Base-by-base conservation (phyloP, 202 grass and related monocot genomes). In the Thinopyrum obtusiflorum region DNA sequence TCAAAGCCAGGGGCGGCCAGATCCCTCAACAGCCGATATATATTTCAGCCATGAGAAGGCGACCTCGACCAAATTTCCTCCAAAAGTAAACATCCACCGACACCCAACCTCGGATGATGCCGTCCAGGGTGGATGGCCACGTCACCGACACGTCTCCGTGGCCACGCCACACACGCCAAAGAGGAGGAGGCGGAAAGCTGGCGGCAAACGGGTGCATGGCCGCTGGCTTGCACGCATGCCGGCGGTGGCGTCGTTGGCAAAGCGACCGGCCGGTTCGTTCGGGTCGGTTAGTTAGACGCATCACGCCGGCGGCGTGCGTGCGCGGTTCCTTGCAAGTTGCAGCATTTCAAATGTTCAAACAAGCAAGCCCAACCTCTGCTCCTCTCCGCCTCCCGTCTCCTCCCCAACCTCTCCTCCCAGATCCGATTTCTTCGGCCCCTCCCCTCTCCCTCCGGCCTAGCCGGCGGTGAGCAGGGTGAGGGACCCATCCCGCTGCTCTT, bases 221-320 rank as follows among this genome's bases (percentile, higher is more conserved):
- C 7, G 39, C 12, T 60, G 1, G 61, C 72, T 76, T 14, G 23
- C 8, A 42, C 13, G 72, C 62, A 62, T 15, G 72, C 51, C 14
- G 66, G 31, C 21, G 24, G 72, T 51, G 71, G 69, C 49, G 7
- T 67, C 67, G 63, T 84, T 15, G 33, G 0, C 47, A 69, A 82
- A 28, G 78, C 78, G 7, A 71, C 13, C 71, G 6, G 17, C 6
- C 10, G 26, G 25, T 47, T 18, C 11, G 31, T 15, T 17, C 4
- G 46, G 47, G 47, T 15, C 20, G 4, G 86, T 33, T n/a, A 3
- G 73, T 29, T 78, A 75, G 87, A 68, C 4, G 68, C 68, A 25
- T 76, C 87, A 85, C 87, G 87, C 82, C 76, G 26, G 66, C 2
- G 7, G 76, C 9, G 61, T n/a, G 7, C 26, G 9, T 5, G 13